Percentiles rank a stretch among this genome's conserved stretches.
phyloP scores from a whole-genome alignment of 108 stramenopile genomes.

The Discostella stelligeroides region DNA sequence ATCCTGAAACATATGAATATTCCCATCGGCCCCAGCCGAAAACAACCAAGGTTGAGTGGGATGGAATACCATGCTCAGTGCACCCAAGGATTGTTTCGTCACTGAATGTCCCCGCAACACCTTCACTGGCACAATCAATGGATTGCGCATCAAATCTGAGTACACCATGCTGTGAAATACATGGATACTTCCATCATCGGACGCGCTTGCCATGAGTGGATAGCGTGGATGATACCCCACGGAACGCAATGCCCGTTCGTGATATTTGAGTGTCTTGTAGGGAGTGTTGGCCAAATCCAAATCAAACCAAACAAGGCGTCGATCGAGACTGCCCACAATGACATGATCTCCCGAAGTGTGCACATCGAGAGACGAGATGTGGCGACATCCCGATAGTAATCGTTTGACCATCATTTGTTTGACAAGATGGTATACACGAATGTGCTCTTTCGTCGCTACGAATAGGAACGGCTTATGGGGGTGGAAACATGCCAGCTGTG shows the following conservation, averaged over 20 bases:
- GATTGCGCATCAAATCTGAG: constrained; percentile 94
- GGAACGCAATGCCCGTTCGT: constrained; percentile 88
- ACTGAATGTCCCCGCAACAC: constrained; percentile 89
- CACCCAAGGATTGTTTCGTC: constrained; percentile 88
- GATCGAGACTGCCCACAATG: constrained; percentile 93
- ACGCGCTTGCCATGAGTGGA: constrained; percentile 97
- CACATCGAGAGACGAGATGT: constrained; percentile 96
- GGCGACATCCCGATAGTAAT: constrained; percentile 91
- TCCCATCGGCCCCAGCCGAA: constrained; percentile 95
- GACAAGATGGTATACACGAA: constrained; percentile 95
- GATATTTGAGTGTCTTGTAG: constrained; percentile 96
- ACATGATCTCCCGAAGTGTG: constrained; percentile 97
- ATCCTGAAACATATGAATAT: constrained; percentile 94
- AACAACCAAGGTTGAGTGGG: constrained; percentile 99
- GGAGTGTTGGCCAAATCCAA: constrained; percentile 92
- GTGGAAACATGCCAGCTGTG: constrained; percentile 94
- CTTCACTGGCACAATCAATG: constrained; percentile 98
- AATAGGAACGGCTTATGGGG: constrained; percentile 97
- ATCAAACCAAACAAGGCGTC: constrained; percentile 98
- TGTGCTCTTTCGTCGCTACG: constrained; percentile 93
- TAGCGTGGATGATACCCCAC: constrained; percentile 84
- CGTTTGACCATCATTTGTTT: constrained; percentile 93
- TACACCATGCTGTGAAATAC: constrained; percentile 99
- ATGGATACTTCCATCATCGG: constrained; percentile 97
- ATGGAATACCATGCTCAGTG: constrained; percentile 88